These are phyloP conservation scores for Neurospora sp. DNA, from an alignment of 495 filamentous ascomycete genomes.

Conservation along the genomic window DNA sequence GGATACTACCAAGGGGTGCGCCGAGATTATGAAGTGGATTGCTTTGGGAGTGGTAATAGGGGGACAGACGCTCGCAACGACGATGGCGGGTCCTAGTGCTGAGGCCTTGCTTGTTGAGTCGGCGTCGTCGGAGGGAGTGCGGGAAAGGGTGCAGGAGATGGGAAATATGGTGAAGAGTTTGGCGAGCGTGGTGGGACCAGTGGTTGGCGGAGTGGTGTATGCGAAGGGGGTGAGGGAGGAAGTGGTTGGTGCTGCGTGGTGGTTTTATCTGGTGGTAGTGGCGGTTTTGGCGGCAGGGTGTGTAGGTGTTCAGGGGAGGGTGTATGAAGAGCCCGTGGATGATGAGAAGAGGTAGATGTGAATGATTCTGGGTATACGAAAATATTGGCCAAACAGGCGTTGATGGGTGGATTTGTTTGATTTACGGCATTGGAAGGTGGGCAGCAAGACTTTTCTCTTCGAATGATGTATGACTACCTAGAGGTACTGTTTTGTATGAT, in stretches of 20 bases:
- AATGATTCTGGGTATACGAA: neutral
- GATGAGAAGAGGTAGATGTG: neutral
- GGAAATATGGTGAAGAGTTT: constrained; percentile 52
- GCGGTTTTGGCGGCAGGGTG: constrained; percentile 10
- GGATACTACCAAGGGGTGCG: neutral
- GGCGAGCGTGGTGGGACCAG: constrained; percentile 55
- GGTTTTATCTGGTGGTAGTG: constrained; percentile 38
- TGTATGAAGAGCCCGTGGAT: neutral
- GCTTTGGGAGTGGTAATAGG: constrained; percentile 53
- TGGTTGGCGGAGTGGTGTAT: constrained; percentile 53
- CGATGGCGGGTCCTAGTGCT: constrained; percentile 58
- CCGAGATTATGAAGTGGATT: constrained; percentile 21
- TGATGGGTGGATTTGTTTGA: neutral
- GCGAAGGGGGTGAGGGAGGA: constrained; percentile 55
- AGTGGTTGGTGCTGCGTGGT: constrained; percentile 61
- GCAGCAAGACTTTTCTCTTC: neutral
- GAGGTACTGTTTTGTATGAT: too few species aligned
- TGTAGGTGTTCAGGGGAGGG: neutral
- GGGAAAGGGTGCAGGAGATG: constrained; percentile 62
- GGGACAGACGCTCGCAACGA: constrained; percentile 60
- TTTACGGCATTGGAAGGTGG: too few species aligned
- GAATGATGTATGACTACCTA: neutral
- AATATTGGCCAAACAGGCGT: neutral
- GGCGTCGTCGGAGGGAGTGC: constrained; percentile 47
- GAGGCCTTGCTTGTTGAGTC: constrained; percentile 63